phyloP scores from a whole-genome alignment of 805 yeast species.

The Sugiyamaella smithiae region DNA sequence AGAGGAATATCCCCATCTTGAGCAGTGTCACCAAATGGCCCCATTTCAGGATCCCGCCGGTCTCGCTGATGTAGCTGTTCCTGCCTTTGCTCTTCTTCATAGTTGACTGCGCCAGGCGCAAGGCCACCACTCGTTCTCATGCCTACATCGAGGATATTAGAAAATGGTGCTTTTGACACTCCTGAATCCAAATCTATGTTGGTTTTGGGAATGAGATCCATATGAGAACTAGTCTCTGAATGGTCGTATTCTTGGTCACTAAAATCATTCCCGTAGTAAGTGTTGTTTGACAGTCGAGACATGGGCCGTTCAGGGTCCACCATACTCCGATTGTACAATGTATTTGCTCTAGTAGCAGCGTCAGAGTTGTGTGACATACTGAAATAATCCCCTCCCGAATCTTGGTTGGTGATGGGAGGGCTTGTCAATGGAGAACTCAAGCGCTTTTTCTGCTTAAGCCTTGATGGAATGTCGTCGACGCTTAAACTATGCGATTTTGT shows the following conservation, averaged over 20 bases:
- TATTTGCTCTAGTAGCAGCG: slow-evolving; percentile 11
- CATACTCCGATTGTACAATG: slow-evolving; percentile 8
- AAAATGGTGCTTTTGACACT: neutral
- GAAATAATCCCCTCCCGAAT: slow-evolving; percentile 15
- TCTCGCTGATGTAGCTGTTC: neutral
- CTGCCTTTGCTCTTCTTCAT: slow-evolving; percentile 11
- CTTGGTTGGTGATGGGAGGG: slow-evolving; percentile 14
- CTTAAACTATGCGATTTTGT: too few relatives aligned
- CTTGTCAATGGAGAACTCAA: slow-evolving; percentile 18
- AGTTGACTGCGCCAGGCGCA: slow-evolving; percentile 33
- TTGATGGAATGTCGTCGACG: too few relatives aligned
- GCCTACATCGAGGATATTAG: slow-evolving; percentile 30
- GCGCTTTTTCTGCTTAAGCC: slow-evolving; percentile 1
- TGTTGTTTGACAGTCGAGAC: neutral
- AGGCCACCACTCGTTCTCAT: slow-evolving; percentile 31
- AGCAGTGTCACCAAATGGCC: slow-evolving; percentile 9
- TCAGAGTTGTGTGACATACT: slow-evolving; percentile 3
- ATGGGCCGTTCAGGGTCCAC: slow-evolving; percentile 12
- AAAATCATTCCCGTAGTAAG: neutral
- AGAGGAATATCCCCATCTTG: slow-evolving; percentile 27
- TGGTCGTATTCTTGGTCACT: neutral
- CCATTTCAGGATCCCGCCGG: neutral
- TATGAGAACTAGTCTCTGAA: slow-evolving; percentile 1
- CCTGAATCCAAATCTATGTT: slow-evolving; percentile 6
- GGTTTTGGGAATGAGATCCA: neutral